phyloP scores from a whole-genome alignment of 1,284 basidiomycete species.

The Pulveroboletus ridleyi region DNA sequence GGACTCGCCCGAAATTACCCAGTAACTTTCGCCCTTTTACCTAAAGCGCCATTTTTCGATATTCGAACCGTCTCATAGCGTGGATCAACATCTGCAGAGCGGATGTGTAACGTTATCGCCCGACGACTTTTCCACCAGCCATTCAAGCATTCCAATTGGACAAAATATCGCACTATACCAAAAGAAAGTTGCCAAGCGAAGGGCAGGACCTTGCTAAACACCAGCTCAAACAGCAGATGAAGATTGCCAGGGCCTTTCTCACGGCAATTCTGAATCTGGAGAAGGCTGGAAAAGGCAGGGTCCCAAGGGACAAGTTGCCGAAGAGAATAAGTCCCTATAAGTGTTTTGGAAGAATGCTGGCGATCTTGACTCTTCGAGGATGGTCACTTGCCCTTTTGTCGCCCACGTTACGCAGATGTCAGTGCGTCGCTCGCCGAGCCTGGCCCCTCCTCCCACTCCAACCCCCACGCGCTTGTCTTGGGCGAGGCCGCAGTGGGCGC shows the following conservation, averaged over 20 bases:
- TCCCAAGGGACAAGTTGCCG: constrained; percentile 24
- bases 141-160: no score
- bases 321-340: constrained; percentile 46
- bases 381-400: constrained; percentile 3
- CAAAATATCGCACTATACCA: no score
- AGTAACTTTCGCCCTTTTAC: constrained; percentile 46
- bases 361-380: constrained; percentile 49
- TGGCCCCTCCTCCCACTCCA: constrained; percentile 17
- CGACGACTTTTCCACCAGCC: no score
- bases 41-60: constrained; percentile 51
- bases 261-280: constrained; percentile 29
- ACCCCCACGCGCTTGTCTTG: constrained; percentile 25
- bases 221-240: no score
- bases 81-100: constrained; percentile 43
- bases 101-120: no score
- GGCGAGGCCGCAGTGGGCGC: constrained; percentile 14
- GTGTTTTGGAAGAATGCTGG: constrained; percentile 51
- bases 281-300: constrained; percentile 31
- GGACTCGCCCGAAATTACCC: constrained; percentile 42
- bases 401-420: neutral
- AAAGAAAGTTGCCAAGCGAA: no score
- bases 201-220: no score
- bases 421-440: neutral
- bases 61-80: constrained; percentile 39
- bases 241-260: constrained; percentile 25